Evolutionary conservation across 2,329 filamentous ascomycete genomes (phyloP).

Genomic region (Xylariaceae sp.): DNA sequence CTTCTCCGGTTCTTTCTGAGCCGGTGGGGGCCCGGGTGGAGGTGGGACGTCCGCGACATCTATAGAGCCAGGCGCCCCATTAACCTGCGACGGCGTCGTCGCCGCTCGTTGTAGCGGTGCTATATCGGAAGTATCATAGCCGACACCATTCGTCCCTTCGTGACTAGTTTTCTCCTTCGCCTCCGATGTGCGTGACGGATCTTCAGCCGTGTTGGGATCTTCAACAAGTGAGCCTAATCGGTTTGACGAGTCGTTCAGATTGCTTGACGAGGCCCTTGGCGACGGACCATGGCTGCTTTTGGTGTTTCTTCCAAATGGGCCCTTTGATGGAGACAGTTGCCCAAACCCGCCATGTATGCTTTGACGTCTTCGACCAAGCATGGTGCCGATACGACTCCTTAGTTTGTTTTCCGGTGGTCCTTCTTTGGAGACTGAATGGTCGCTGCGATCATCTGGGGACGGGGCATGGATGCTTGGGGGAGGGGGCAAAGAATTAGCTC

Average conservation of each 20-base stretch:
- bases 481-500: conserved; percentile 34
- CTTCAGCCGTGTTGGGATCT: conserved; percentile 48
- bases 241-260: conserved; percentile 56
- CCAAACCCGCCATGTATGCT: conserved; percentile 67
- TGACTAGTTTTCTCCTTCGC: conserved; percentile 40
- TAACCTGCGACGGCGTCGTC: conserved; percentile 44
- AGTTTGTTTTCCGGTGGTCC: conserved; percentile 56
- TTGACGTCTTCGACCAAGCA: conserved; percentile 67
- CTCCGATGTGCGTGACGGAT: conserved; percentile 35
- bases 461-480: conserved; percentile 32
- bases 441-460: conserved; percentile 46
- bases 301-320: conserved; percentile 62
- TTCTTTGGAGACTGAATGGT: conserved; percentile 49
- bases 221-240: conserved; percentile 62
- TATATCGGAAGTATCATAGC: conserved; percentile 39
- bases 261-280: conserved; percentile 61
- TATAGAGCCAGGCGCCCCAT: conserved; percentile 47
- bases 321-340: conserved; percentile 58
- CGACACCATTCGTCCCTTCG: conserved; percentile 51
- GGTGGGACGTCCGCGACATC: conserved; percentile 56
- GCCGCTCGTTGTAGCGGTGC: conserved; percentile 34
- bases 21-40: conserved; percentile 54
- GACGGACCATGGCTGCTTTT: conserved; percentile 68
- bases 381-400: conserved; percentile 68
- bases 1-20: conserved; percentile 51